These are phyloP conservation scores for Alectoria sarmentosa DNA, from an alignment of 495 filamentous ascomycete species.

Conservation along the genomic window DNA sequence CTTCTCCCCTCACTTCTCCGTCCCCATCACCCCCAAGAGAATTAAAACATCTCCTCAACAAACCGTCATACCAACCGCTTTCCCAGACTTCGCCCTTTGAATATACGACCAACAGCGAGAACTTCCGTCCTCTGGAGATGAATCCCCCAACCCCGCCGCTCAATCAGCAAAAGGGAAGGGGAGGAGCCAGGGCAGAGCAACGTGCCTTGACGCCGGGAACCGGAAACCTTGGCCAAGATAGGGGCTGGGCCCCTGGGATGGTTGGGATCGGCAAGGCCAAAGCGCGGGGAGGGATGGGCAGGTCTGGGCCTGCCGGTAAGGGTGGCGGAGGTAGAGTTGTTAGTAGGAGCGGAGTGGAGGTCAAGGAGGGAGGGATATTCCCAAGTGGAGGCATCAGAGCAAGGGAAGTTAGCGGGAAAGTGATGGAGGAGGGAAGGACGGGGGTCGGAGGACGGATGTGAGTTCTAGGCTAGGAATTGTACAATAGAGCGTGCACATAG, in stretches of 20 bases:
- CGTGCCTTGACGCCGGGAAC: slow-evolving; percentile 21
- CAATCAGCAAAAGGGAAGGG: slow-evolving; percentile 24
- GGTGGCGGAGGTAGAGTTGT: slow-evolving; percentile 27
- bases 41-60: slow-evolving; percentile 41
- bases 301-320: slow-evolving; percentile 19
- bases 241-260: slow-evolving; percentile 28
- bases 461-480: neutral
- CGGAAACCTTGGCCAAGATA: slow-evolving; percentile 29
- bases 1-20: slow-evolving; percentile 47
- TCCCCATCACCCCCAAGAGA: slow-evolving; percentile 39
- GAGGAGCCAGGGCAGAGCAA: slow-evolving; percentile 22
- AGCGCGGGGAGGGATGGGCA: slow-evolving; percentile 18
- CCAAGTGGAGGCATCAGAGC: slow-evolving; percentile 38
- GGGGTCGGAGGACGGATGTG: slow-evolving; percentile 27
- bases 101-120: slow-evolving; percentile 31
- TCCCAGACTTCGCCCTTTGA: slow-evolving; percentile 34
- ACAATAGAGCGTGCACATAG: neutral
- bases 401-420: slow-evolving; percentile 74
- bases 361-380: slow-evolving; percentile 40
- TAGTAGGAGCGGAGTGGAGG: slow-evolving; percentile 30
- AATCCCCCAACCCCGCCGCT: slow-evolving; percentile 49
- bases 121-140: slow-evolving; percentile 37
- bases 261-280: slow-evolving; percentile 22
- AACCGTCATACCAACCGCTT: slow-evolving; percentile 39
- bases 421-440: slow-evolving; percentile 75